Percentiles rank a stretch among this genome's conserved stretches.
Evolutionary conservation across 2,329 filamentous ascomycete species (phyloP).

Genomic region (Sphaerulina musiva): DNA sequence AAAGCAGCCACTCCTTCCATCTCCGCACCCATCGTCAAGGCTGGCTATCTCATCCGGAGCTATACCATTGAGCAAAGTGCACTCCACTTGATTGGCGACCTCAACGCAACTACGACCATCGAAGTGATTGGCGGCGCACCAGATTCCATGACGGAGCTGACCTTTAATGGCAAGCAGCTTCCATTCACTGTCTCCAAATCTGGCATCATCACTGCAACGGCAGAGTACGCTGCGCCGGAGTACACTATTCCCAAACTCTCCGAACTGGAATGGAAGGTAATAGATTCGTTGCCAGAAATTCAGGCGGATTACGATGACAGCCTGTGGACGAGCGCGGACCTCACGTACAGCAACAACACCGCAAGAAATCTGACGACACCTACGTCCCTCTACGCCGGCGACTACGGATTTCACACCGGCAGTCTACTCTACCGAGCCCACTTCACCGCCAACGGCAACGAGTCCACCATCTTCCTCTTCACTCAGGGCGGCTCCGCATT

Average conservation of each 20-base stretch:
- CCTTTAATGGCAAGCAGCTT: constrained; percentile 52
- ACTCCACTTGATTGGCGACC: constrained; percentile 61
- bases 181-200: constrained; percentile 24
- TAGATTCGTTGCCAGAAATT: constrained; percentile 67
- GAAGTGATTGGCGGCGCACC: constrained; percentile 62
- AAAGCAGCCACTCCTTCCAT: constrained; percentile 32
- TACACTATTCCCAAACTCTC: constrained; percentile 54
- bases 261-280: constrained; percentile 58
- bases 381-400: constrained; percentile 57
- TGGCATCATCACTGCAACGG: constrained; percentile 47
- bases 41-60: constrained; percentile 58
- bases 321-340: constrained; percentile 56
- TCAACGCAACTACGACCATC: constrained; percentile 62
- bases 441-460: constrained; percentile 58
- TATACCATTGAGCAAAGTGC: constrained; percentile 50
- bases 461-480: constrained; percentile 47
- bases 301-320: constrained; percentile 60
- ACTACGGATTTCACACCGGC: constrained; percentile 69
- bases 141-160: constrained; percentile 47
- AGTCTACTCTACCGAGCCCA: constrained; percentile 63
- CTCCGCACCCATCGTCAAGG: constrained; percentile 53
- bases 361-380: constrained; percentile 53
- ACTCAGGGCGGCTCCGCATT: constrained; percentile 64
- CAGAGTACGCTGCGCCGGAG: constrained; percentile 47
- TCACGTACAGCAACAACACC: constrained; percentile 56